Base-by-base conservation (phyloP, 345 rosid genomes). In the Crucihimalaya himalaica region DNA sequence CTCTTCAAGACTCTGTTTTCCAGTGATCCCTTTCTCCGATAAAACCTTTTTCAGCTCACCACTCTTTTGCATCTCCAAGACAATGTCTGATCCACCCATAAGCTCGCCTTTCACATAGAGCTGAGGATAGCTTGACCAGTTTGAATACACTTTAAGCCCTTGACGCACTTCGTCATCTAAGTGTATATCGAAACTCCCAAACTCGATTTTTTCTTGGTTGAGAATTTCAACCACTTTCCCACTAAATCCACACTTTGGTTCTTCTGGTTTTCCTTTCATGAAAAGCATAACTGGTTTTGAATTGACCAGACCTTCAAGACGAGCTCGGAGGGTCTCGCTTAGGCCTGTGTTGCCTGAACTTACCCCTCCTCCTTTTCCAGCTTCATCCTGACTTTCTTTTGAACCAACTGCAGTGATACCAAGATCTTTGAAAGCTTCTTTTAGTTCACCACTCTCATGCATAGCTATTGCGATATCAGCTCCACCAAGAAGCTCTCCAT, bases 91-190 rank as follows among this genome's bases (percentile, higher is more conserved):
- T 67, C 99, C 99, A 20, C 98, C 99, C 15, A 92, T 70, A 54
- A 87, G 91, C 71, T 95, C 94, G 1, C 93, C 90, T 77, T 80
- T 87, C 23, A 90, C 84, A 55, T 90, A 90, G 14, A 96, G 84
- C 69, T 96, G 99, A 29, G 99, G 98, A 71, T 85, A 95, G 74
- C 99, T 95, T 4, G 99, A 95, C 99, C 99, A 95, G 77, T 95
- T 90, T 29, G 97, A 92, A 74, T 85, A 85, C 61, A 87, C 89
- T 81, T 95, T 95, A 66, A 92, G 97, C 60, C 97, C 96, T 79
- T 87, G 97, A 28, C 97, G 93, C 69, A 88, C 92, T 80, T 95
- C 93, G 16, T 92, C 89, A 14, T 95, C 94, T 1, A 85, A 54
- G 19, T 88, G 92, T 48, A 95, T 85, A 70, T 95, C 96, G 46